These are phyloP conservation scores for Colletotrichum spaethianum DNA, from an alignment of 2,329 filamentous ascomycete genomes.

Conservation along the genomic window DNA sequence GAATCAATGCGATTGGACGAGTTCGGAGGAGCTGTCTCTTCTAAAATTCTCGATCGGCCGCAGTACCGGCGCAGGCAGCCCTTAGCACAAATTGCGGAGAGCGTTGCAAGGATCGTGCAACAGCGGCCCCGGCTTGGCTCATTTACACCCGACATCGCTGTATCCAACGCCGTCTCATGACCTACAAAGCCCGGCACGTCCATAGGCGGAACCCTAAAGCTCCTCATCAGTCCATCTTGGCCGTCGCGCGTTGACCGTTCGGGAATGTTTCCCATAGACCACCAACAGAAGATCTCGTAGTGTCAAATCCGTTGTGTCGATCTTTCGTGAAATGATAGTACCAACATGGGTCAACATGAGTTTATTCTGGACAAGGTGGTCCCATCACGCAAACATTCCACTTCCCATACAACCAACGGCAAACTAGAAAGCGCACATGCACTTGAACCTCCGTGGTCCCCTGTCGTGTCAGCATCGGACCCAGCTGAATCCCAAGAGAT, in stretches of 20 bases:
- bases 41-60: conserved; percentile 20
- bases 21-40: conserved; percentile 4
- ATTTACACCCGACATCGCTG: conserved; percentile 36
- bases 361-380: conserved; percentile 26
- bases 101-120: conserved; percentile 34
- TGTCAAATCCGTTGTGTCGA: not conserved
- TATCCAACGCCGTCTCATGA: conserved; percentile 31
- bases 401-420: conserved; percentile 10
- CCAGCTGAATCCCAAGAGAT: not conserved
- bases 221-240: conserved; percentile 22
- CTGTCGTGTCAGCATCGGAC: conserved; percentile 15
- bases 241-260: conserved; percentile 3
- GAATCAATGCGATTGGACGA: not conserved
- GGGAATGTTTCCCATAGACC: not conserved
- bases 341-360: conserved; percentile 20
- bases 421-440: conserved; percentile 12
- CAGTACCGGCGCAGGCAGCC: not conserved
- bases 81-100: conserved; percentile 34
- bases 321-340: conserved; percentile 7
- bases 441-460: conserved; percentile 31
- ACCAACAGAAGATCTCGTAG: conserved; percentile 4
- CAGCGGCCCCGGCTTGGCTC: conserved; percentile 26
- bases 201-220: conserved; percentile 27
- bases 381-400: conserved; percentile 5
- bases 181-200: conserved; percentile 19